A percentile compares a stretch with the other conserved stretches of the same genome.
Conservation (phyloP, 306 rosid species). For the Cyamopsis tetragonoloba region DNA sequence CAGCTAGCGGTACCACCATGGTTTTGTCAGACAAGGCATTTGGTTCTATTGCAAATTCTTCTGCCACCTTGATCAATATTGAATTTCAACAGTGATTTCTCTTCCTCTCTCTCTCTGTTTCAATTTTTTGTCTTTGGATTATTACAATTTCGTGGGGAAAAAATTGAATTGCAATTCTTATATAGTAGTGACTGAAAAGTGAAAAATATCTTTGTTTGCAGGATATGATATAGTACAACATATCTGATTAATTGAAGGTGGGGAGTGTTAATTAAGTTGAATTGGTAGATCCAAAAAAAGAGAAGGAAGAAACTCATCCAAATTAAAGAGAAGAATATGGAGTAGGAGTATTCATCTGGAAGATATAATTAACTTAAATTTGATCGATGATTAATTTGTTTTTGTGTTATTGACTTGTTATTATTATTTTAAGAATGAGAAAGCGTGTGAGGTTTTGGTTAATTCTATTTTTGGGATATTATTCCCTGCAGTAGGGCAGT, state of each 20-base stretch:
- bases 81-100: constrained; percentile 67
- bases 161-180: too few relatives aligned
- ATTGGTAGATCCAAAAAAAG: too few relatives aligned
- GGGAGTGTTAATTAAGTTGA: too few relatives aligned
- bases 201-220: constrained; percentile 9
- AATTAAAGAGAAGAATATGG: too few relatives aligned
- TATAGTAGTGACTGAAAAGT: too few relatives aligned
- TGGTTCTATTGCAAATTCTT: constrained; percentile 40
- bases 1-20: constrained; percentile 39
- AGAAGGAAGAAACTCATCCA: too few relatives aligned
- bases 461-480: not conserved
- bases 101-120: not conserved
- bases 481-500: not conserved
- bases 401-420: not conserved
- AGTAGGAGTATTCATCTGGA: not conserved
- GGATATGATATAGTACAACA: not conserved
- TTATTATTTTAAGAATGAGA: not conserved
- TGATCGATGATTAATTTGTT: not conserved
- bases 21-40: constrained; percentile 59
- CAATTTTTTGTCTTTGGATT: too few relatives aligned
- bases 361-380: not conserved
- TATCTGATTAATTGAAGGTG: not conserved
- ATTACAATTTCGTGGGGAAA: too few relatives aligned
- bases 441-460: not conserved
- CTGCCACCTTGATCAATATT: constrained; percentile 38